Base-by-base conservation (phyloP, 2,329 filamentous ascomycete genomes). In the Verruconis gallopava region DNA sequence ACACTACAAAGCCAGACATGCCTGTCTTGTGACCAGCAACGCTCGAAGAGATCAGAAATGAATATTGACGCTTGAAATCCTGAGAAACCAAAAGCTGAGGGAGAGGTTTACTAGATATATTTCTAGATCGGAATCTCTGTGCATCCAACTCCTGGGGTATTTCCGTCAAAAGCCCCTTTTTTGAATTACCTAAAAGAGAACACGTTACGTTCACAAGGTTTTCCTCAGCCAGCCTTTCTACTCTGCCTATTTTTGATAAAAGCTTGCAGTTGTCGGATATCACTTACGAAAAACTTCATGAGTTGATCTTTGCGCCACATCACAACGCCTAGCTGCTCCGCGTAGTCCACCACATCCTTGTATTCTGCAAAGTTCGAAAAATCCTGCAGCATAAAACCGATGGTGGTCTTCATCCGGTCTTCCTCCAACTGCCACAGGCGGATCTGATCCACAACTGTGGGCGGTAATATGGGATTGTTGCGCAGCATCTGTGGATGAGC, bases 371-470 rank as follows among this genome's bases (percentile, higher is more conserved):
- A 65, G 21, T 71, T 77, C 34, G 77, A 75, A 55, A 96, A 94
- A 48, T 96, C 89, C 54, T 81, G 81, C 67, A 98, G 93, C 20
- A 96, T 60, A 58, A 85, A 96, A 0, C 91, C 91, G 1, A 72
- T 67, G 4, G 78, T 85, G 1, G 83, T 77, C 58, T 82, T 83
- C 75, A 98, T 93, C 39, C 91, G 75, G 65, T 98, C 91, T 49
- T 89, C 86, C 62, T 98, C 91, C 40, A 96, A 78, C 66, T 98
- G 89, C 91, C 91, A 98, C 15, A 98, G 75, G 2, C 88, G 75
- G 53, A 98, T 95, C 67, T 98, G 91, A 61, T 98, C 91, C 48
- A 95, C 85, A 13, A 98, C 91, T 0, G 93, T 96, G 0, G 91
- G 88, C 1, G 93, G 91, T 2, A 98, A 72, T 13, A 94, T 75